Percentiles rank a stretch among this genome's conserved stretches.
Evolutionary conservation across 306 rosid genomes (phyloP).

Genomic region (Vachellia pachyceras): DNA sequence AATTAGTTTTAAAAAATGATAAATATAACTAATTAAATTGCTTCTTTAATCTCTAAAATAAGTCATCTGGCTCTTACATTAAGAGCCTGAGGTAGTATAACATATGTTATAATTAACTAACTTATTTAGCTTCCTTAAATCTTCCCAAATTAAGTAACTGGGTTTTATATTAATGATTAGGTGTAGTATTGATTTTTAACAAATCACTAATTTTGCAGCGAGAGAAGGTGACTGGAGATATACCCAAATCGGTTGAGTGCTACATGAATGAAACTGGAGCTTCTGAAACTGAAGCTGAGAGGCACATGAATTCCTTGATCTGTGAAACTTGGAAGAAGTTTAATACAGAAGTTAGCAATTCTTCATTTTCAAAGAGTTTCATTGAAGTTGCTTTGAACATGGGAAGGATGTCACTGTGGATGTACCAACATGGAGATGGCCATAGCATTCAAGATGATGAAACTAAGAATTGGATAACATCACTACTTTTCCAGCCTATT

Average conservation of each 20-base stretch:
- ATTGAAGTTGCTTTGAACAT: background rate
- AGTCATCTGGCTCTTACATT: too few relatives aligned
- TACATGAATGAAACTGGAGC: constrained; percentile 44
- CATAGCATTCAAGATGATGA: background rate
- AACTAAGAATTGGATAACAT: background rate
- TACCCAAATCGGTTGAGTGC: constrained; percentile 41
- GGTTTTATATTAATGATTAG: too few relatives aligned
- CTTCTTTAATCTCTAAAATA: too few relatives aligned
- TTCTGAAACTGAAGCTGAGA: constrained; percentile 25
- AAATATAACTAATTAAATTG: too few relatives aligned
- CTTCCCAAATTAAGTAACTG: too few relatives aligned
- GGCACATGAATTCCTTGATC: constrained; percentile 23
- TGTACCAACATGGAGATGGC: constrained; percentile 30
- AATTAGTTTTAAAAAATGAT: too few relatives aligned
- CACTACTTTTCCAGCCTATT: background rate
- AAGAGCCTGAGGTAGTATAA: too few relatives aligned
- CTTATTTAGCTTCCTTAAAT: too few relatives aligned
- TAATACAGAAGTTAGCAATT: background rate
- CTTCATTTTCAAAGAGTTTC: background rate
- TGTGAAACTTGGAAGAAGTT: constrained; percentile 33
- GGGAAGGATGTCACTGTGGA: constrained; percentile 24
- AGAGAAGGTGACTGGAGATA: constrained; percentile 37
- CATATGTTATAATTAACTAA: too few relatives aligned
- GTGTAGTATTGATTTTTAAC: background rate
- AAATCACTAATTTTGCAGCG: background rate